phyloP scores from a whole-genome alignment of 1,284 basidiomycete species.

The Cutaneotrichosporon cutaneum region DNA sequence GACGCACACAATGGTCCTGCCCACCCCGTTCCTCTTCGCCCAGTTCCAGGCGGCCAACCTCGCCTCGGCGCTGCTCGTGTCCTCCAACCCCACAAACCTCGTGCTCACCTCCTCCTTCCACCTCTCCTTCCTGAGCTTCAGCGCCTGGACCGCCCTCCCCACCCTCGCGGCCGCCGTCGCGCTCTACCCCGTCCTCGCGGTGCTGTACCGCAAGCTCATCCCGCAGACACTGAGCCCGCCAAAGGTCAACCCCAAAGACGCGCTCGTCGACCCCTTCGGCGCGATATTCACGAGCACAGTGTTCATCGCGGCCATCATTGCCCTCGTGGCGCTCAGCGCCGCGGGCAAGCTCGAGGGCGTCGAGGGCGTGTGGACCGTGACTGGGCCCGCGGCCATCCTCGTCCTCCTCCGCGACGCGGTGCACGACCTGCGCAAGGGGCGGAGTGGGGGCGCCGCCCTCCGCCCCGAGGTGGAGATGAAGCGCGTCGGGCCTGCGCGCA shows the following conservation, averaged over 20 bases:
- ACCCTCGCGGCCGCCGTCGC: conserved; percentile 45
- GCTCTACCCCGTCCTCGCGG: conserved; percentile 46
- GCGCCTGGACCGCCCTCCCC: conserved; percentile 52
- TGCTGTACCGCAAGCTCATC: conserved; percentile 9
- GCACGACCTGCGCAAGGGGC: conserved; percentile 54
- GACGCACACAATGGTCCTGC: conserved; percentile 62
- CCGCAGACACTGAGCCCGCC: conserved; percentile 21
- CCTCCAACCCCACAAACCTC: conserved; percentile 57
- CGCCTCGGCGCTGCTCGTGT: conserved; percentile 55
- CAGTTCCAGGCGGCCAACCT: conserved; percentile 80
- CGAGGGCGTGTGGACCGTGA: conserved; percentile 68
- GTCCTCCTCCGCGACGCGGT: conserved; percentile 70
- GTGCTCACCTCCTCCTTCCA: conserved; percentile 54
- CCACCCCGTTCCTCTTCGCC: conserved; percentile 65
- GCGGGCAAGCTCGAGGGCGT: conserved; percentile 60
- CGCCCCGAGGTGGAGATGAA: neutral
- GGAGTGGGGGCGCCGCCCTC: neutral
- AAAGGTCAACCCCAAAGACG: conserved; percentile 55
- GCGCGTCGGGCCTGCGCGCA: neutral
- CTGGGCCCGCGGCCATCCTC: conserved; percentile 76
- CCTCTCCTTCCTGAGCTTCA: conserved; percentile 52
- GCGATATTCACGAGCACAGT: conserved; percentile 57
- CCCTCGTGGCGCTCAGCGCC: conserved; percentile 62
- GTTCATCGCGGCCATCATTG: conserved; percentile 59
- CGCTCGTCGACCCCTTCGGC: conserved; percentile 57